A percentile compares a stretch with the other conserved stretches of the same genome.
Conservation (phyloP, 108 stramenopile species). For the Nannochloropsis granulata region DNA sequence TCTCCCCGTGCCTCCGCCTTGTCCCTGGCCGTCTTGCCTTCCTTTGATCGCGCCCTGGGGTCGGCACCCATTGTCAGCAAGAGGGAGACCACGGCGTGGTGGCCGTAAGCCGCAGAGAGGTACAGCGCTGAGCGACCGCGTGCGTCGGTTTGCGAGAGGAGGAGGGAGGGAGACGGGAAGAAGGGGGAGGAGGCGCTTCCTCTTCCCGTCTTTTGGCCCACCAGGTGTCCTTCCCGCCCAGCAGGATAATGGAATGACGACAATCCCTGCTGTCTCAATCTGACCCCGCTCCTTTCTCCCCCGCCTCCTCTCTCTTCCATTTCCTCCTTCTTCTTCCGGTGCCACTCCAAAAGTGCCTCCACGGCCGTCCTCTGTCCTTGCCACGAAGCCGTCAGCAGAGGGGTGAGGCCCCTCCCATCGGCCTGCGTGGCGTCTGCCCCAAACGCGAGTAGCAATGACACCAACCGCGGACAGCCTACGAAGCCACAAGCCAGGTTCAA, state of each 20-base stretch:
- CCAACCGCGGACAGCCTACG: not conserved
- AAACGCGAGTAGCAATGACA: not conserved
- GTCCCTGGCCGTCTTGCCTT: not conserved
- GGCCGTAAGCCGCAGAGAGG: conserved; percentile 16
- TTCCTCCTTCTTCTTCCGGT: not conserved
- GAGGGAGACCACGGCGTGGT: conserved; percentile 2
- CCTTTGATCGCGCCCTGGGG: not conserved
- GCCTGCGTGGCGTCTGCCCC: not conserved
- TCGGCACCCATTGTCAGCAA: conserved; percentile 13
- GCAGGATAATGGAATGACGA: too few relatives aligned
- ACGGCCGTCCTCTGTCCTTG: not conserved
- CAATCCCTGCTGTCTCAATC: too few relatives aligned
- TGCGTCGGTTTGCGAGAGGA: too few relatives aligned
- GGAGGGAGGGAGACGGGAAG: too few relatives aligned
- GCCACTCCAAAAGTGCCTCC: not conserved
- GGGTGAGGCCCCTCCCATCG: not conserved
- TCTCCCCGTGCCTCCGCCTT: too few relatives aligned
- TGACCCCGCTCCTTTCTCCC: too few relatives aligned
- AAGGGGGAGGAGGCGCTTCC: too few relatives aligned
- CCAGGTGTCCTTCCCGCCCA: too few relatives aligned
- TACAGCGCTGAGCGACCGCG: conserved; percentile 17
- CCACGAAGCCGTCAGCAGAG: not conserved
- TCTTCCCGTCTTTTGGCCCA: too few relatives aligned
- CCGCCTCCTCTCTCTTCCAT: too few relatives aligned
- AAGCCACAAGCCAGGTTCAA: not conserved